Base-by-base conservation (phyloP, 73 alveolate genomes). In the Tetrahymena elliotti region DNA sequence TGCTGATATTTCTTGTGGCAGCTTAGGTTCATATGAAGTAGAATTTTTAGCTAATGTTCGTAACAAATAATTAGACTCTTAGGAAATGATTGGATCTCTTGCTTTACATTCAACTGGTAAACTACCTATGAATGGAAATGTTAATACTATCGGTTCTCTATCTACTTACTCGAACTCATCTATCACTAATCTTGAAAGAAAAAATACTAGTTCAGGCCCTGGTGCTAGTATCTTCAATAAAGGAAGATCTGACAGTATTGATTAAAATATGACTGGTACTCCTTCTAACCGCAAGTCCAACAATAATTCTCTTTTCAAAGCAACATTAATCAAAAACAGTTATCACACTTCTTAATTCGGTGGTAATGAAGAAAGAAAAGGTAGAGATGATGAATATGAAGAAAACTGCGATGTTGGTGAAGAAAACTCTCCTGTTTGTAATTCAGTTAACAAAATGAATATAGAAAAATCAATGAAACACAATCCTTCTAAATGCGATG, bases 121-220 rank as follows among this genome's bases (percentile, higher is more conserved):
- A 88, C 93, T 94, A 88, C 95, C 96, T 2, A 84, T 84, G 13
- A 94, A 94, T 88, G 96, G 96, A 16, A 94, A 94, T 40, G 95
- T 84, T 13, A 40, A 88, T n/a, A 94, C 96, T 41, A 52, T 94
- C 20, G 96, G 93, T 16, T 83, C 96, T 68, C 93, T 94, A 39
- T 84, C 96, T 4, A 94, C 93, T 35, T 88, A 93, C 93, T 94
- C 96, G 0, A 94, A 88, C 41, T 94, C 93, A n/a, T 88, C 95
- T 20, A 84, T 94, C 53, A 84, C 93, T n/a, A 83, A 88, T 52
- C 68, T 94, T 47, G 96, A 94, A 68, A 52, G 88, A 68, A 68
- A 68, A 31, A 68, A 68, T 68, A 68, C 88, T 18, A 10, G 37
- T 31, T 68, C 88, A 68, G 88, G 88, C 33, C 88, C 88, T 68